Evolutionary conservation across 2,329 filamentous ascomycete genomes (phyloP), one percentile per base, ranked within the genome.

Genomic region (Penicillium sclerotiorum): DNA sequence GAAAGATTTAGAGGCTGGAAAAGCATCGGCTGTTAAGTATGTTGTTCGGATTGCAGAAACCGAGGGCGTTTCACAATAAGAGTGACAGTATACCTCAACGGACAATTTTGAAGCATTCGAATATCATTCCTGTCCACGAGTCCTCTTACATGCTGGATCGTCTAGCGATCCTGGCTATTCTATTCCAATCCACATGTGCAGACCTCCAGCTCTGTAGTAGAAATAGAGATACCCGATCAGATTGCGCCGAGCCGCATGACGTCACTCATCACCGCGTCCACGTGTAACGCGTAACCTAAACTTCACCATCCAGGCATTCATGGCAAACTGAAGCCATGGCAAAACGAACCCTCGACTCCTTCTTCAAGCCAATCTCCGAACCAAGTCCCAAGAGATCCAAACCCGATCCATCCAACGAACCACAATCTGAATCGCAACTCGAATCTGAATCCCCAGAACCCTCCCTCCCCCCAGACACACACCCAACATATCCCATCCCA

Each of bases 341-440:
- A 9, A 85, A 87, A 63, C 78, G 86, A 49, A 88, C 86, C 0
- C 75, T 91, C 1, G 85, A 90, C 53, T 72, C 80, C 9, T 91
- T 90, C 73, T 90, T 91, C 68, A 73, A 75, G 23, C 77, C 80
- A 1, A 64, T 74, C 18, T 52, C 64, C 3, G 77, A 81, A 18
- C 50, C 72, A 7, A 9, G 3, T 73, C 74, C 25, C 67, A 75
- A 68, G 55, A 51, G 13, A 25, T 47, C 35, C 64, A 73, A 70
- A 50, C 70, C 41, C 37, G 5, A 22, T n/a, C n/a, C n/a, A 40
- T 35, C 15, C 22, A 9, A 37, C 3, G 12, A 36, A 20, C 1
- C 21, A 17, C 42, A 25, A 37, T 27, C 41, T 1, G 15, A 44
- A 21, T 6, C 22, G n/a, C n/a, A n/a, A 27, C 12, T n/a, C 42